Conservation (phyloP, 139 green algal species). For the Axilococcus clingmanii region DNA sequence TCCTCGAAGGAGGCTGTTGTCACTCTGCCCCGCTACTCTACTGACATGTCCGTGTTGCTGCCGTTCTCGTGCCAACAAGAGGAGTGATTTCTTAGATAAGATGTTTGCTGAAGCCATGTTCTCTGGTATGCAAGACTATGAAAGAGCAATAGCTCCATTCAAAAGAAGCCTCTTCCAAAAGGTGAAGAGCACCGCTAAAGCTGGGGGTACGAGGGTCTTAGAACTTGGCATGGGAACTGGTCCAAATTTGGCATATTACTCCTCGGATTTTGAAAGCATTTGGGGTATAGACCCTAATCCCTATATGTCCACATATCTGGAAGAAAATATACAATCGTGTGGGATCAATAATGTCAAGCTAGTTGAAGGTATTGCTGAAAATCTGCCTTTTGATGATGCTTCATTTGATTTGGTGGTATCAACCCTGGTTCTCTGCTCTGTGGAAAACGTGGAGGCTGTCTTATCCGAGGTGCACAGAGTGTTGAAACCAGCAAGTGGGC, state of each 20-base stretch:
- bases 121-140: conserved; percentile 35
- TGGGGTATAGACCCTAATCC: conserved; percentile 53
- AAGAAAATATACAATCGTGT: conserved; percentile 4
- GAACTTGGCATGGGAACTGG: conserved; percentile 56
- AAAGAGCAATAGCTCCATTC: conserved; percentile 20
- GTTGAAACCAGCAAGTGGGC: conserved; percentile 45
- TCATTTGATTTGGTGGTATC: conserved; percentile 46
- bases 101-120: conserved; percentile 27
- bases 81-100: conserved; percentile 14
- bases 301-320: conserved; percentile 40
- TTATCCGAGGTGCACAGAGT: conserved; percentile 42
- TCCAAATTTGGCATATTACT: conserved; percentile 41
- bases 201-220: conserved; percentile 13
- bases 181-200: background rate
- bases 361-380: conserved; percentile 31
- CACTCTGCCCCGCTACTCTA: too few relatives aligned
- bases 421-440: conserved; percentile 62
- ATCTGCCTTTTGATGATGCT: conserved; percentile 35
- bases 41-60: too few relatives aligned
- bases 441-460: conserved; percentile 21
- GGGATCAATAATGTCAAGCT: conserved; percentile 21
- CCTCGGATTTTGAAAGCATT: conserved; percentile 12
- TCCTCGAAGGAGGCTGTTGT: too few relatives aligned
- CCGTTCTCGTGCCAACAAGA: too few relatives aligned
- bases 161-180: conserved; percentile 32